A percentile compares a stretch with the other conserved stretches of the same genome.
These are phyloP conservation scores for Rutstroemia sp. DNA, from an alignment of 2,329 filamentous ascomycete genomes.

Conservation along the genomic window DNA sequence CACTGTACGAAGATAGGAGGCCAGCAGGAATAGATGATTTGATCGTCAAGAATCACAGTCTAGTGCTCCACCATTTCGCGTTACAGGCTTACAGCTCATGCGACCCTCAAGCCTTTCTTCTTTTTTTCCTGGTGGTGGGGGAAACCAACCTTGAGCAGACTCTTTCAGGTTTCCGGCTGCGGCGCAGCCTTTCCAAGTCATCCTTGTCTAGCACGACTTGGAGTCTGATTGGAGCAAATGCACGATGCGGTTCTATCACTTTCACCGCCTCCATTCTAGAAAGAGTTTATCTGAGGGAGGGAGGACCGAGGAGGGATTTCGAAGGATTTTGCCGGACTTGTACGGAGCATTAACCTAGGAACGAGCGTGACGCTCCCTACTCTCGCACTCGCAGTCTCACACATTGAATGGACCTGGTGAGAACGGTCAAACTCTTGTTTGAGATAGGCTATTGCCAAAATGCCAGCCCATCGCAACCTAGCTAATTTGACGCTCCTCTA, in stretches of 20 bases:
- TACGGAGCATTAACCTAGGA: neutral
- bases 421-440: neutral
- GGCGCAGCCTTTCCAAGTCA: conserved; percentile 8
- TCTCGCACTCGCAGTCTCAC: no score
- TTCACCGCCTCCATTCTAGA: conserved; percentile 5
- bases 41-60: conserved; percentile 18
- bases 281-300: conserved; percentile 1
- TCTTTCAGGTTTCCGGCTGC: conserved; percentile 6
- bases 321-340: neutral
- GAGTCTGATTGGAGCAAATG: neutral
- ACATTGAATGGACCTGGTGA: no score
- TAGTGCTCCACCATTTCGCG: conserved; percentile 13
- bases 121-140: conserved; percentile 6
- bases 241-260: neutral
- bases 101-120: conserved; percentile 14
- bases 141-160: neutral
- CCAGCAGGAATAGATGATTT: conserved; percentile 10
- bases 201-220: neutral
- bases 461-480: neutral
- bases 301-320: neutral
- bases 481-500: neutral
- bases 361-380: neutral
- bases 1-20: conserved; percentile 4
- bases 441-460: neutral
- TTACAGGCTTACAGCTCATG: conserved; percentile 14